Percentiles rank a stretch among this genome's conserved stretches.
Evolutionary conservation across 139 green algal genomes (phyloP).

Genomic region (Chlamydomonas incerta): DNA sequence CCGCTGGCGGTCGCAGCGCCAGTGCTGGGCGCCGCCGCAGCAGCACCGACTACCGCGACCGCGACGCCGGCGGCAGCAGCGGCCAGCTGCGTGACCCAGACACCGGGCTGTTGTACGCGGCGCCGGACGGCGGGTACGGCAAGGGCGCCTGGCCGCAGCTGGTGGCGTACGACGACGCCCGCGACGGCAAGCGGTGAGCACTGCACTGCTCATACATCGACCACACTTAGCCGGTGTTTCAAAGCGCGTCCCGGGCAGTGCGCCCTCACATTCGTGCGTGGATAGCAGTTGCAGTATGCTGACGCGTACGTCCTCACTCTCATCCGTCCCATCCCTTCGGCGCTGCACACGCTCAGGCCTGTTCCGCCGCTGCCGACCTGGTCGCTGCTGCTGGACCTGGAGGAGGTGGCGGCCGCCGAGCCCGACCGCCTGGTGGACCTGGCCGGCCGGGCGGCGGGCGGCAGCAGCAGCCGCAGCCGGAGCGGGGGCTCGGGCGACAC

Average conservation of each 20-base stretch:
- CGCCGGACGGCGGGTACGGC: background rate
- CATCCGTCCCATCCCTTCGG: no score
- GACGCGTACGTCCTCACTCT: no score
- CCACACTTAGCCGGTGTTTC: no score
- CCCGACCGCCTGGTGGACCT: constrained; percentile 8
- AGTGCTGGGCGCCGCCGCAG: background rate
- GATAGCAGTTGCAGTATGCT: no score
- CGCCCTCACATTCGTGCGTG: no score
- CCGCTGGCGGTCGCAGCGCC: background rate
- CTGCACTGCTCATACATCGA: no score
- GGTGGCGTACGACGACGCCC: constrained; percentile 10
- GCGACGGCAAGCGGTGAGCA: constrained; percentile 16
- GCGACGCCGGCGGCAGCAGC: background rate
- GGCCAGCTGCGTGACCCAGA: constrained; percentile 16
- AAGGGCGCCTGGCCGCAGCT: constrained; percentile 28
- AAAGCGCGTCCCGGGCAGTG: no score
- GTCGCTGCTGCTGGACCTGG: constrained; percentile 26
- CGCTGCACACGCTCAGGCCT: no score
- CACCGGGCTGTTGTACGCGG: constrained; percentile 24
- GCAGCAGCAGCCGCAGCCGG: background rate
- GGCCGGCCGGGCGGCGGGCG: background rate
- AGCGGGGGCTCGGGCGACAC: background rate
- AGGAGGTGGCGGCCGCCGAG: background rate
- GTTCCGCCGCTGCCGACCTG: constrained; percentile 6
- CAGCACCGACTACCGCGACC: background rate